Percentiles rank a stretch among this genome's conserved stretches.
phyloP scores from a whole-genome alignment of 2,329 filamentous ascomycete genomes.

The Arthrobotrys entomopaga region DNA sequence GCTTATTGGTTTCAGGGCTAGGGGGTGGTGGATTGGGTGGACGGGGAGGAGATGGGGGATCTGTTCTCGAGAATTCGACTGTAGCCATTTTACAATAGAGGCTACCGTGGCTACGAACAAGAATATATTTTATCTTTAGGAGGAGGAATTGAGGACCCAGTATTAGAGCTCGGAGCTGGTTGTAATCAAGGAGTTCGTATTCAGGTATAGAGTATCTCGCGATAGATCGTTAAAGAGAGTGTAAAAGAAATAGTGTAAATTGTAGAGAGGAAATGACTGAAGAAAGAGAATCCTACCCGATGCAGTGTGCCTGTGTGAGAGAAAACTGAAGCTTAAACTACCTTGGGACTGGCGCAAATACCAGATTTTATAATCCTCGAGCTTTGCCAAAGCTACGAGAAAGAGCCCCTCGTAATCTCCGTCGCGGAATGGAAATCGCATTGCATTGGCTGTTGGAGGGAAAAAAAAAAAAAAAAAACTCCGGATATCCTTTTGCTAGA shows the following conservation, averaged over 20 bases:
- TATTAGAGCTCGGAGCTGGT: too few relatives aligned
- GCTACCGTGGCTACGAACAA: not conserved
- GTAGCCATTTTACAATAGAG: not conserved
- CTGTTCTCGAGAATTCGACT: constrained; percentile 34
- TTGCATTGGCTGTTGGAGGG: constrained; percentile 18
- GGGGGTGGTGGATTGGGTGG: constrained; percentile 47
- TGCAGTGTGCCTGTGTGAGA: not conserved
- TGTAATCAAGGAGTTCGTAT: too few relatives aligned
- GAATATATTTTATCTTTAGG: too few relatives aligned
- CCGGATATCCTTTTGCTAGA: constrained; percentile 5
- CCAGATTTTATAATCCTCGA: constrained; percentile 38
- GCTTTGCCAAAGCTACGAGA: constrained; percentile 25
- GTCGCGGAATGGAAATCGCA: constrained; percentile 22
- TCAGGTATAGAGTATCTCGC: too few relatives aligned
- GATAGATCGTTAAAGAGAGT: too few relatives aligned
- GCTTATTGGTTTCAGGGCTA: constrained; percentile 37
- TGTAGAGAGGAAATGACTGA: too few relatives aligned
- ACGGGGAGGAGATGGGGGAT: constrained; percentile 45
- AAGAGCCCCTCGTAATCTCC: constrained; percentile 51
- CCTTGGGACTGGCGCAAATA: constrained; percentile 14
- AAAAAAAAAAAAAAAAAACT: constrained; percentile 5
- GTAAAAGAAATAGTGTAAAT: too few relatives aligned
- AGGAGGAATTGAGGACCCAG: not conserved
- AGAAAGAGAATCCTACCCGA: too few relatives aligned
- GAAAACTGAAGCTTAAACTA: constrained; percentile 1